A percentile compares a stretch with the other conserved stretches of the same genome.
These are phyloP conservation scores for Debaryomyces sp. DNA, from an alignment of 1,139 yeast species.

Conservation along the genomic window DNA sequence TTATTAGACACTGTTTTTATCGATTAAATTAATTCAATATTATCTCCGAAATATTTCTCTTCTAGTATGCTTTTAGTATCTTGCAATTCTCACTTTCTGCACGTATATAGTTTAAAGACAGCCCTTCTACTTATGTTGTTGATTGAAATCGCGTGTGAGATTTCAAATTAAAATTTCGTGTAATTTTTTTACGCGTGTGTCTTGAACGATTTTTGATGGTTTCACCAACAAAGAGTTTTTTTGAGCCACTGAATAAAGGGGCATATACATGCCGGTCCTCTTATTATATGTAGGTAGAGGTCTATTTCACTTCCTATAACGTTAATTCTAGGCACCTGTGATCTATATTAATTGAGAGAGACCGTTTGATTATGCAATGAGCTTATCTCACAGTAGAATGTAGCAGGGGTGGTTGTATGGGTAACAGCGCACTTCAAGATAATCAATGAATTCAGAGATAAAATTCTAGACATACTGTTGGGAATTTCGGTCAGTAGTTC, in stretches of 20 bases:
- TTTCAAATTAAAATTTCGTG: constrained; percentile 2
- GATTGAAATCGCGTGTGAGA: not conserved
- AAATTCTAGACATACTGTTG: not conserved
- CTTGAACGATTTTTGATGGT: constrained; percentile 3
- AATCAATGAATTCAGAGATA: not conserved
- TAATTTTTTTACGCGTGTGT: constrained; percentile 1
- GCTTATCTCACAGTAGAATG: constrained; percentile 2
- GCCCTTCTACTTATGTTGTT: not conserved
- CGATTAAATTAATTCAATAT: not conserved
- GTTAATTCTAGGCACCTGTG: constrained; percentile 1
- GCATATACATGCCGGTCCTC: not conserved
- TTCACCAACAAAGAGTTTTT: not conserved
- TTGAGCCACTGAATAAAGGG: constrained; percentile 1
- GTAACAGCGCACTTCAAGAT: not conserved
- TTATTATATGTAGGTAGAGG: not conserved
- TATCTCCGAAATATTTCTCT: not conserved
- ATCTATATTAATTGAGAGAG: not conserved
- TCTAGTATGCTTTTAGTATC: not conserved
- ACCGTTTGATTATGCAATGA: constrained; percentile 1
- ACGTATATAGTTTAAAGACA: not conserved
- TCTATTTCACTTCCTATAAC: not conserved
- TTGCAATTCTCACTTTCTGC: not conserved
- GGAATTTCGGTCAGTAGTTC: not conserved
- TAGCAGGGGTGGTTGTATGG: not conserved
- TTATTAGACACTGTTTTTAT: not conserved